Base-by-base conservation (phyloP, 1,284 basidiomycete species). In the Boletus chippewaensis region DNA sequence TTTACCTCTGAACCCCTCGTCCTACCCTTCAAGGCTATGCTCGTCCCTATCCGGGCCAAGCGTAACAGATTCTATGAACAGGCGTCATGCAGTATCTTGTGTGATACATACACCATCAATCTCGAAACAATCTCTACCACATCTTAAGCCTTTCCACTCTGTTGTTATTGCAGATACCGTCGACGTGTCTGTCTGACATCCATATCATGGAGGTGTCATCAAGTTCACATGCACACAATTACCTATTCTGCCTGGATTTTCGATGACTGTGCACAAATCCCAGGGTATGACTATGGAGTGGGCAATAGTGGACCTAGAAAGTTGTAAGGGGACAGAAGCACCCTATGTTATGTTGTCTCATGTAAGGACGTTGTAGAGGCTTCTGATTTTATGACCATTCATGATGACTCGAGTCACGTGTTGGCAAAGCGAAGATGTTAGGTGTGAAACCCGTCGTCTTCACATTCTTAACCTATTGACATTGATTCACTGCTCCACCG, bases 51-150 rank as follows among this genome's bases (percentile, higher is more conserved):
- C n/a, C n/a, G n/a, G n/a, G n/a, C n/a, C n/a, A n/a, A n/a, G n/a
- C n/a, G n/a, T n/a, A n/a, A n/a, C n/a, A n/a, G 24, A 40, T 10
- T 1, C 15, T n/a, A 5, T 4, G 1, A 16, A 26, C 3, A 2
- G 3, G 2, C 24, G 24, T 10, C 40, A 40, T 26, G 22, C 40
- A 0, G 24, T 40, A 1, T 40, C 15, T 0, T 40, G 40, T 26
- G 22, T 40, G 2, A 10, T 40, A 3, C 22, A 26, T 10, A 40
- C 22, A 1, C 40, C 24, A 1, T 40, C 40, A 10, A 40, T 12
- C 0, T 4, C 5, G 1, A 9, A 6, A 0, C 0, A 5, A 2
- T 7, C 15, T 3, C n/a, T 40, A 2, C 24, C 40, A 0, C 15
- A 26, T 11, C 5, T 40, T 4, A 2, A 40, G 8, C 15, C 15